A percentile compares a stretch with the other conserved stretches of the same genome.
Evolutionary conservation across 768 basidiomycete genomes (phyloP).

Genomic region (Dentipellis fragilis): DNA sequence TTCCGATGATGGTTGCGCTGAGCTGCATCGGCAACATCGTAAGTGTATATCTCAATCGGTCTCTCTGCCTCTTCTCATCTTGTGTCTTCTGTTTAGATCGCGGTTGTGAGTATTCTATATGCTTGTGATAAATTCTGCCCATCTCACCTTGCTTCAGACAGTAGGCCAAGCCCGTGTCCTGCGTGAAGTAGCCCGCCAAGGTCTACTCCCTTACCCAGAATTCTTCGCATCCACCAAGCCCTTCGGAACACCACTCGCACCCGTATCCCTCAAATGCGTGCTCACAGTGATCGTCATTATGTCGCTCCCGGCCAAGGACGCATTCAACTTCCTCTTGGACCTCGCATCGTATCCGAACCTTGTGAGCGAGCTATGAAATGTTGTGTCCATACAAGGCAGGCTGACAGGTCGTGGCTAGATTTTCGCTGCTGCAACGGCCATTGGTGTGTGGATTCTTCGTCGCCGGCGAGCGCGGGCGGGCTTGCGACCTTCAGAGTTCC

Average conservation of each 20-base stretch:
- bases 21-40: slow-evolving; percentile 15
- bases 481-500: slow-evolving; percentile 14
- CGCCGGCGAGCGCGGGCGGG: slow-evolving; percentile 18
- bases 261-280: slow-evolving; percentile 27
- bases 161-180: slow-evolving; percentile 36
- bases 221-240: slow-evolving; percentile 40
- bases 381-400: not conserved
- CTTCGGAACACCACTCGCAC: slow-evolving; percentile 38
- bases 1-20: slow-evolving; percentile 9
- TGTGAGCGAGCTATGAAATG: slow-evolving; percentile 18
- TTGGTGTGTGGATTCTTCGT: slow-evolving; percentile 24
- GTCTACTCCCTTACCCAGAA: slow-evolving; percentile 36
- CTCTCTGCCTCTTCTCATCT: slow-evolving; percentile 26
- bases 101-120: slow-evolving; percentile 10
- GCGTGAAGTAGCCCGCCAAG: slow-evolving; percentile 43
- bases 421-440: slow-evolving; percentile 19
- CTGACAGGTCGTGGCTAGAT: slow-evolving; percentile 8
- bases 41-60: slow-evolving; percentile 24
- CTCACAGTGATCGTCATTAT: slow-evolving; percentile 33
- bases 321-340: slow-evolving; percentile 29
- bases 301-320: slow-evolving; percentile 24
- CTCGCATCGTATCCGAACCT: slow-evolving; percentile 28
- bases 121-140: not conserved
- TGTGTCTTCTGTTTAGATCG: slow-evolving; percentile 22
- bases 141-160: slow-evolving; percentile 10